Percentiles rank a stretch among this genome's conserved stretches.
Evolutionary conservation across 208 protist species (phyloP).

Genomic region (Crithidia bombi): DNA sequence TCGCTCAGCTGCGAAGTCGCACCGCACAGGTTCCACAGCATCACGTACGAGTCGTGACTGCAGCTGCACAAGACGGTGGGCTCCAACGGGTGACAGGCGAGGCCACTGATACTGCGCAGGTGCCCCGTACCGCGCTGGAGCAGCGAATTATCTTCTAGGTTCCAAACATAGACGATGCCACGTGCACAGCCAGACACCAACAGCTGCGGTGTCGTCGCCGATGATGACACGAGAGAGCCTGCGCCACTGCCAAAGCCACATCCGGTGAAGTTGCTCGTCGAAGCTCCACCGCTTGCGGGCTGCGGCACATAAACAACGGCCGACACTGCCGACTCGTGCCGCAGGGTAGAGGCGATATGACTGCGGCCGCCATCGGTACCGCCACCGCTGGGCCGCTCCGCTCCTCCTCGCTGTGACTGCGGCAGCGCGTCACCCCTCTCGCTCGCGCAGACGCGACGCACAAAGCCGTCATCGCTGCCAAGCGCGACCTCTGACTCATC

Average conservation of each 20-base stretch:
- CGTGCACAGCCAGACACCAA: conserved; percentile 91
- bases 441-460: conserved; percentile 44
- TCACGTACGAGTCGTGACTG: conserved; percentile 62
- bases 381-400: neutral
- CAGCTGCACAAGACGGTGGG: conserved; percentile 51
- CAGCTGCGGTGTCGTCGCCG: conserved; percentile 13
- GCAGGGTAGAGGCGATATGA: conserved; percentile 27
- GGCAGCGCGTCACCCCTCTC: conserved; percentile 29
- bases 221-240: neutral
- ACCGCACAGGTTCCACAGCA: conserved; percentile 62
- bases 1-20: conserved; percentile 17
- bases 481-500: conserved; percentile 63
- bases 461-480: conserved; percentile 53
- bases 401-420: conserved; percentile 32
- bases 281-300: neutral
- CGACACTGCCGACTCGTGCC: conserved; percentile 44
- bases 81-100: conserved; percentile 64
- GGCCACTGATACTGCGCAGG: conserved; percentile 55
- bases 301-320: conserved; percentile 73
- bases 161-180: conserved; percentile 90
- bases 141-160: conserved; percentile 63
- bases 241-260: neutral
- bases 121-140: conserved; percentile 63
- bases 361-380: neutral
- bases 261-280: neutral